Evolutionary conservation across 23 red algal species (phyloP), one percentile per base, ranked within the genome.

Genomic region (Chondrus crispus): DNA sequence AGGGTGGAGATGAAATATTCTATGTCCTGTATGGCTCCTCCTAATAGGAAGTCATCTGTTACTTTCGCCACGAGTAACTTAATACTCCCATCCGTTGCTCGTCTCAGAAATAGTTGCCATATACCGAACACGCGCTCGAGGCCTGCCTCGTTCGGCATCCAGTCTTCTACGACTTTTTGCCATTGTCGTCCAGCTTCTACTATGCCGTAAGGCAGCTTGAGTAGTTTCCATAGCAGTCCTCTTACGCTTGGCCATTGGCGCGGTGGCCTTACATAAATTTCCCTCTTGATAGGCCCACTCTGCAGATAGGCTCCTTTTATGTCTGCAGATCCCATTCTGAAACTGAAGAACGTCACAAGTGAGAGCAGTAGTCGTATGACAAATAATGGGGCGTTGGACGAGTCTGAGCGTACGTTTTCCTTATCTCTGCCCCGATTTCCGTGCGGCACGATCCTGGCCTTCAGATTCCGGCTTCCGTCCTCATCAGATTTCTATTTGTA

Each of bases 261-360:
- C 11, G 71, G 71, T 13, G 71, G 71, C 9, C 71, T 47, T 48
- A 77, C 71, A 77, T 77, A 77, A 39, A 77, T 35, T 10, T 77
- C 0, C 6, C 1, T 26, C 22, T 42, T 38, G 9, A 77, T 1
- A 9, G 71, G 2, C 11, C 71, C 71, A 20, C 71, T 44, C 71
- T 77, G 71, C 19, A 72, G 26, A 24, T 20, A 72, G 18, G 66
- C 66, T 20, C 16, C 66, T 38, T 72, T 72, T 16, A 72, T 24
- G 33, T 72, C 66, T 14, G 0, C 66, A 16, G 66, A 16, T 16
- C 18, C 66, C 14, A 72, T 42, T 0, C 71, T 26, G 71, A 77
- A 77, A 10, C 9, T 8, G 0, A 77, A 47, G 28, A 77, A 10
- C n/a, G 71, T 48, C 26, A 9, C 12, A 14, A 77, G 12, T 11